phyloP scores from a whole-genome alignment of 495 filamentous ascomycete species.

The Penicillium waksmanii region DNA sequence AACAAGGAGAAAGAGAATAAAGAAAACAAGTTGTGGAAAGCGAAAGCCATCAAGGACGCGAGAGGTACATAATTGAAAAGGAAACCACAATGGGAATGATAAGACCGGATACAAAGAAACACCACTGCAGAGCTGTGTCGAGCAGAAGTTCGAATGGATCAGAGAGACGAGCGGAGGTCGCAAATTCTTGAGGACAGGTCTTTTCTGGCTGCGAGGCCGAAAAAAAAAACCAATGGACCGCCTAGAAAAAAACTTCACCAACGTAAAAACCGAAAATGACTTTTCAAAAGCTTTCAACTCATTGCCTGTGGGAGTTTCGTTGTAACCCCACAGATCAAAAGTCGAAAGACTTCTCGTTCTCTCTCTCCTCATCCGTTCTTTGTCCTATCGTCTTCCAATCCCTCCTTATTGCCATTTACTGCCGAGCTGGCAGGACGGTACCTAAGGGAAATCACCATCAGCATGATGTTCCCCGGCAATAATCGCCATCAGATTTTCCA shows the following conservation, averaged over 20 bases:
- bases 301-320: constrained; percentile 4
- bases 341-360: constrained; percentile 10
- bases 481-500: background rate
- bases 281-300: constrained; percentile 7
- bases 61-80: constrained; percentile 23
- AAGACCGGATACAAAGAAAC: constrained; percentile 17
- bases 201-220: background rate
- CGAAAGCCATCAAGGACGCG: constrained; percentile 27
- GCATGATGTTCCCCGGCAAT: background rate
- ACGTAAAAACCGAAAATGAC: constrained; percentile 7
- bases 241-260: constrained; percentile 2
- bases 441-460: constrained; percentile 28
- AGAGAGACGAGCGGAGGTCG: constrained; percentile 8
- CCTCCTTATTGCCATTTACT: constrained; percentile 33
- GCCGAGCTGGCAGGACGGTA: constrained; percentile 50
- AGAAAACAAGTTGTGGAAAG: constrained; percentile 7
- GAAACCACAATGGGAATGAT: constrained; percentile 19
- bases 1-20: constrained; percentile 21
- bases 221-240: background rate
- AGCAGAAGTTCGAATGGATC: constrained; percentile 16
- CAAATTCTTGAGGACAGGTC: background rate
- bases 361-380: constrained; percentile 5
- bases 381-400: constrained; percentile 18
- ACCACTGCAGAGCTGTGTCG: constrained; percentile 21
- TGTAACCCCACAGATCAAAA: background rate